Base-by-base conservation (phyloP, 2,329 filamentous ascomycete genomes). In the Cladosporium sp. region DNA sequence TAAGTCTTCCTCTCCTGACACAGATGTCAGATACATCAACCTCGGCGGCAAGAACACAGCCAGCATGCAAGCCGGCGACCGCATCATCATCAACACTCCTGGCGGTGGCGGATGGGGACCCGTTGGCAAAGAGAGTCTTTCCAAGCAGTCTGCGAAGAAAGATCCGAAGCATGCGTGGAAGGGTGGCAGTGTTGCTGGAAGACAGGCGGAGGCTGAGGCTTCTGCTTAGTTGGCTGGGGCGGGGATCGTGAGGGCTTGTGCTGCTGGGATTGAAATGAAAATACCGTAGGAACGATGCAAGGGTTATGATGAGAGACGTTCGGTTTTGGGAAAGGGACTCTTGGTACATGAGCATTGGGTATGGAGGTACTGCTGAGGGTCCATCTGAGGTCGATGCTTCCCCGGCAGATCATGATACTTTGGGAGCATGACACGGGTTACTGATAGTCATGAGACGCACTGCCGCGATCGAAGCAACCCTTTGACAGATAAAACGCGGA, bases 41-140 rank as follows among this genome's bases (percentile, higher is more conserved):
- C 75, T 93, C 46, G 91, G 91, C 0, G 90, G 87, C 1, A 94
- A 94, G 82, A 94, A 93, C 71, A 92, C 88, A 29, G 91, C 90
- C 14, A 83, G 85, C 14, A 93, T 94, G 90, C 83, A 87, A 73
- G 82, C 88, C 0, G 91, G 91, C 0, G 91, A 95, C 74, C 81
- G 90, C 7, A 92, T 94, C 72, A 90, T 94, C 64, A 82, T 95
- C 21, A 84, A 84, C 69, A 94, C 91, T 5, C 91, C 91, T 2
- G 91, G 91, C 33, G 91, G 91, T 63, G 91, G 91, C 50, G 91
- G 88, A 0, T 94, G 90, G 90, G 91, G 90, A 0, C 78, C 78
- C 46, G 80, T 82, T 0, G 89, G 88, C 0, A 81, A 85, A 65
- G 82, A 86, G 70, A 89, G 82, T 40, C 80, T 82, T 60, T 81